These are phyloP conservation scores for Trichoderma virens DNA, from an alignment of 495 filamentous ascomycete genomes.

Conservation along the genomic window DNA sequence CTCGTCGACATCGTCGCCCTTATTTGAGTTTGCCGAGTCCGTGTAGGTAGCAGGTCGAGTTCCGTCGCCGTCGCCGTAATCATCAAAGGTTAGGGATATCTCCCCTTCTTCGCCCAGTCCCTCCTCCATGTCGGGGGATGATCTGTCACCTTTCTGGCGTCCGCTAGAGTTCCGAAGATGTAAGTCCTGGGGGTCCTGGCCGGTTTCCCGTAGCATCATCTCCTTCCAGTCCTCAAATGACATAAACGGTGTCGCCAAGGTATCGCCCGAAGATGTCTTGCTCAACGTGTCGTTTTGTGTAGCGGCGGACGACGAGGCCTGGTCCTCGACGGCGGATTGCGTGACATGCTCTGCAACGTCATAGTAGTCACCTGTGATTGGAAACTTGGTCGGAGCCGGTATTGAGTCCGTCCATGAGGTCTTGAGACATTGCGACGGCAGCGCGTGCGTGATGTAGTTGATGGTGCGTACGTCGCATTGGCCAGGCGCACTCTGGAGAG, in stretches of 20 bases:
- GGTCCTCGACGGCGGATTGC: neutral
- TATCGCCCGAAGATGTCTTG: constrained; percentile 25
- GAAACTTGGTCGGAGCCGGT: constrained; percentile 17
- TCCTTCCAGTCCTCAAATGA: constrained; percentile 99
- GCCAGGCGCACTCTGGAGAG: neutral
- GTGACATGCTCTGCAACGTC: constrained; percentile 6
- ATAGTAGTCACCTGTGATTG: constrained; percentile 10
- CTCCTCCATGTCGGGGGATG: constrained; percentile 24
- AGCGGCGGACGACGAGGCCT: neutral
- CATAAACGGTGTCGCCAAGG: constrained; percentile 77
- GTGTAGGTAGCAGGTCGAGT: constrained; percentile 18
- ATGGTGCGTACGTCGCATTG: constrained; percentile 58
- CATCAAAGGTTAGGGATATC: constrained; percentile 83
- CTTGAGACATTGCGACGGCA: constrained; percentile 69
- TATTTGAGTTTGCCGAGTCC: constrained; percentile 22
- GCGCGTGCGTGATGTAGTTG: constrained; percentile 73
- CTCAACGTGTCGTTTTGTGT: neutral
- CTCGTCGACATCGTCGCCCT: constrained; percentile 33
- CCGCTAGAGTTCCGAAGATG: constrained; percentile 42
- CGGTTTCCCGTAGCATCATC: constrained; percentile 79
- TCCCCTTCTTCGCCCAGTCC: constrained; percentile 78
- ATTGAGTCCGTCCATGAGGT: constrained; percentile 32
- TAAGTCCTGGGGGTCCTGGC: constrained; percentile 72
- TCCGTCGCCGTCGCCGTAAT: constrained; percentile 34
- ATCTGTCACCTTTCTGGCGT: constrained; percentile 25